Base-by-base conservation (phyloP, 352 stramenopile genomes). In the Phytophthora quininea region DNA sequence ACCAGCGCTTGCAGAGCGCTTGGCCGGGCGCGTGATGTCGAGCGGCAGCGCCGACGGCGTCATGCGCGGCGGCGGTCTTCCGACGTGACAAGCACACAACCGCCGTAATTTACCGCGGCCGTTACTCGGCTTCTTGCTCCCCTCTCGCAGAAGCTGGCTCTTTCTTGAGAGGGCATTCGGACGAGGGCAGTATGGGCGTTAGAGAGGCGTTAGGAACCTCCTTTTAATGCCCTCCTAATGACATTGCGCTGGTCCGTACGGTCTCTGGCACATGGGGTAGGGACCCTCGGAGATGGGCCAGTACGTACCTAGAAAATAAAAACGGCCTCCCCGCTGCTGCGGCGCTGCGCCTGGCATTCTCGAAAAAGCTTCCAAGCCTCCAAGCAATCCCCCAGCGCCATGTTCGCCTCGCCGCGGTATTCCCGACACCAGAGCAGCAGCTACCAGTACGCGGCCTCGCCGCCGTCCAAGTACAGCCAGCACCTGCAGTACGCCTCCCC, bases 331-430 rank as follows among this genome's bases (percentile, higher is more conserved):
- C n/a, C n/a, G 8, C 48, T 32, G 49, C 49, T 24, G 48, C 8
- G 29, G 48, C 10, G 24, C 6, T 24, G 24, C 29, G 58, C 42
- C 14, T 69, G 46, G 49, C 74, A 83, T 83, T 83, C 75, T 51
- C 60, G 38, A 83, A 83, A 80, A 59, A 60, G 33, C 49, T 70
- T 54, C 54, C 43, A 61, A 56, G 53, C 10, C 19, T 15, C 33
- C n/a, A 58, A 30, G 27, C 46, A 5, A 24, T 24, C 19, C 19
- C 19, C 31, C 33, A 50, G 40, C 19, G 64, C n/a, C 31, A 80
- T 80, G 72, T 77, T 73, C 72, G 63, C 63, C 35, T 78, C 58
- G 33, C 54, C 74, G 19, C 65, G 76, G 45, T 84, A 84, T 71
- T 69, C 72, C 38, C 72, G 76, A 52, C 61, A 71, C 64, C 64